Percentiles rank a stretch among this genome's conserved stretches.
Evolutionary conservation across 2,329 filamentous ascomycete species (phyloP).

Genomic region (Colletotrichum sp.): DNA sequence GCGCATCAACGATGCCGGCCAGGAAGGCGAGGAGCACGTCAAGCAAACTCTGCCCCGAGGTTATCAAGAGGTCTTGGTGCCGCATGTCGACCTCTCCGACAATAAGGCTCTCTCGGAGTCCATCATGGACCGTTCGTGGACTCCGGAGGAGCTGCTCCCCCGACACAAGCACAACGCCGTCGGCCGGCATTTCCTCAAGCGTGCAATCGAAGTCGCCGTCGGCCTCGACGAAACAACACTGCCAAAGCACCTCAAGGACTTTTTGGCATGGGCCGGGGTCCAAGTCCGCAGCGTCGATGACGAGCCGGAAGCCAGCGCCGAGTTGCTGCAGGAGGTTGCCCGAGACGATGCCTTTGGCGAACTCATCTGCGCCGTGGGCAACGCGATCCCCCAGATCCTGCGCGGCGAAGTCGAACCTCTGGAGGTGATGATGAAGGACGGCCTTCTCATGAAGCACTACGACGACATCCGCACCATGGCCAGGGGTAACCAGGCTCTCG

Average conservation of each 20-base stretch:
- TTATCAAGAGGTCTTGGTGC: neutral
- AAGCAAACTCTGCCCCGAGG: neutral
- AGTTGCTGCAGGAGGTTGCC: neutral
- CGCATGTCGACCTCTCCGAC: neutral
- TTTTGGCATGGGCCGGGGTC: neutral
- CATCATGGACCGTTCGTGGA: neutral
- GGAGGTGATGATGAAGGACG: neutral
- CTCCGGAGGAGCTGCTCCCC: neutral
- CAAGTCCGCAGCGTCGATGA: neutral
- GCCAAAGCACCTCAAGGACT: neutral
- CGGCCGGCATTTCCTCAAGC: neutral
- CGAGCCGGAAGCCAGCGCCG: neutral
- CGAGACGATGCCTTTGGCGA: neutral
- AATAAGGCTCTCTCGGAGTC: neutral
- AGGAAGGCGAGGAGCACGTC: neutral
- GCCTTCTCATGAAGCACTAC: neutral
- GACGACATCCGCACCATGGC: neutral
- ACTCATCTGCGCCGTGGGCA: neutral
- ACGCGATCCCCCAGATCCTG: neutral
- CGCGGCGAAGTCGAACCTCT: neutral
- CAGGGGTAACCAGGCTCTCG: neutral
- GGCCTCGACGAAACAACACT: neutral
- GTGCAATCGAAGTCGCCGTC: neutral
- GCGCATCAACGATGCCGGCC: neutral
- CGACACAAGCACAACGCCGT: neutral